Evolutionary conservation across 108 stramenopile species (phyloP).

Genomic region (Nannochloropsis salina): DNA sequence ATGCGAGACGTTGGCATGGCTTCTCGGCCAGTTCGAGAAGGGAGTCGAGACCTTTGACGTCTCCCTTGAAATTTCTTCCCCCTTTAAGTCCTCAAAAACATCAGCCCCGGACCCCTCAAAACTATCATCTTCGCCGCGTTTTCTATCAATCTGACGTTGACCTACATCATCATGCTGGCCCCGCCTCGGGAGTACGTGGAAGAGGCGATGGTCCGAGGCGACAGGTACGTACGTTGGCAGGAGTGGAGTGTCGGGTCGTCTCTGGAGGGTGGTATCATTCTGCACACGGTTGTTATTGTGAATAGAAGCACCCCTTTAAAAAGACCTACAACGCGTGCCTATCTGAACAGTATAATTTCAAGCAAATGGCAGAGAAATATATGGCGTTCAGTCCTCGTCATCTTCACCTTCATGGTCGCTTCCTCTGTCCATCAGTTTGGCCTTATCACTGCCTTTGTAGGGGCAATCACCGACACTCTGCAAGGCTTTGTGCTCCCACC

Average conservation of each 20-base stretch:
- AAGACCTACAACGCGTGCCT: neutral
- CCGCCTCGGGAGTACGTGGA: neutral
- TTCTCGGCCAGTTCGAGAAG: too few relatives aligned
- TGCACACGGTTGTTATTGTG: too few relatives aligned
- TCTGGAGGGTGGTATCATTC: too few relatives aligned
- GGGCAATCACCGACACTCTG: neutral
- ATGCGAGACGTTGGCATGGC: too few relatives aligned
- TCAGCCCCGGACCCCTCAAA: neutral
- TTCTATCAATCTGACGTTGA: neutral
- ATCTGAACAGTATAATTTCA: neutral
- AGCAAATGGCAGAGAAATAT: neutral
- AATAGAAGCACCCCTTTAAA: neutral
- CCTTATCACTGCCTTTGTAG: constrained; percentile 13
- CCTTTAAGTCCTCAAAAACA: neutral
- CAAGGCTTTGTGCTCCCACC: neutral
- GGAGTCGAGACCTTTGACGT: too few relatives aligned
- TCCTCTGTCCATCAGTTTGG: constrained; percentile 17
- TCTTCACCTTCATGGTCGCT: constrained; percentile 7
- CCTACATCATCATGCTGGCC: constrained; percentile 13
- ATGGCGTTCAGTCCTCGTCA: neutral
- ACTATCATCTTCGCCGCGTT: constrained; percentile 17
- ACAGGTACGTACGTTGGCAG: neutral
- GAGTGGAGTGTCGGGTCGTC: too few relatives aligned
- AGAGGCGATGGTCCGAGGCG: neutral
- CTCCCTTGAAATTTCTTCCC: neutral